Evolutionary conservation across 2,329 filamentous ascomycete species (phyloP), one percentile per base, ranked within the genome.

Genomic region (Geosmithia morbida): DNA sequence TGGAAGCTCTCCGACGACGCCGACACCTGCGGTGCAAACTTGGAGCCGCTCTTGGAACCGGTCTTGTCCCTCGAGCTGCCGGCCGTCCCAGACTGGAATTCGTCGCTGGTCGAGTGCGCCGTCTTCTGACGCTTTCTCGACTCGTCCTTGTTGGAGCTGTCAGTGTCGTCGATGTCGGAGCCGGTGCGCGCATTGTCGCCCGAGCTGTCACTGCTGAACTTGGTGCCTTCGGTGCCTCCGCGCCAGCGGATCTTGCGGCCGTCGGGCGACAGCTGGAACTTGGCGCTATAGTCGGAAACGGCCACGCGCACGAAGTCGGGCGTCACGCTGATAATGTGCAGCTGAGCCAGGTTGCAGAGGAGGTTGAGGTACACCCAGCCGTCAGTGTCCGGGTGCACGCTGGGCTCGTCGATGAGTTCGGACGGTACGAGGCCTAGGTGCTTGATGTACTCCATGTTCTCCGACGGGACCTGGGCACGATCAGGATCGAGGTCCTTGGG

Each of bases 351-450:
- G 56, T 83, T 88, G 58, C 82, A 81, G 1, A 94, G 70, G 1
- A 94, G 65, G 54, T 92, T 92, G 7, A 92, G 66, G 55, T 89
- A 90, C 0, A 90, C 79, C 86, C 86, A 92, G 4, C 85, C 85
- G 22, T 87, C 79, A 0, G 71, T 69, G 48, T 83, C 80, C 0
- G 79, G 72, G 14, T 74, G 70, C 11, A 79, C 74, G 2, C 30
- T 20, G 3, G 33, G 33, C 4, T 41, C 48, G 17, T 64, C 66
- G 10, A 69, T 53, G 2, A 76, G 59, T 44, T 82, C 71, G 0
- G 79, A 78, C 0, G 79, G 78, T 0, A 76, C 66, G 10, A 87
- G 70, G 11, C 83, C 83, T 13, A 89, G 66, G 60, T 87, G 85
- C 7, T 81, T 78, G 53, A 88, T 85, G 57, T 88, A 89, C 7